A percentile compares a stretch with the other conserved stretches of the same genome.
phyloP scores from a whole-genome alignment of 2,329 filamentous ascomycete genomes.

The Simplicillium sp. region DNA sequence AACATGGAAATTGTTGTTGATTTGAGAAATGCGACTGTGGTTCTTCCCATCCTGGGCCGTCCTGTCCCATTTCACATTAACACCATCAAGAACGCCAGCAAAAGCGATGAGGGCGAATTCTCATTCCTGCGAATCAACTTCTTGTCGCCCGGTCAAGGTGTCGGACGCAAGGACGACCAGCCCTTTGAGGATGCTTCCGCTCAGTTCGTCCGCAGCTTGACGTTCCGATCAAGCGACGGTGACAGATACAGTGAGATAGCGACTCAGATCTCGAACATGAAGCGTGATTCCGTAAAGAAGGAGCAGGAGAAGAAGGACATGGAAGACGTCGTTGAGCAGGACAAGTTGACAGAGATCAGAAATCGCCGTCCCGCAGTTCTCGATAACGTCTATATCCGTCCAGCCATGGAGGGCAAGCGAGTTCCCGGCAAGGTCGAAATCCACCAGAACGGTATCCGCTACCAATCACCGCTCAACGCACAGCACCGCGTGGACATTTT shows the following conservation, averaged over 20 bases:
- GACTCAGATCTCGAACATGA: conserved; percentile 89
- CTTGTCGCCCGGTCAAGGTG: conserved; percentile 90
- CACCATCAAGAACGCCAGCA: conserved; percentile 98
- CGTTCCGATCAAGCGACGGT: conserved; percentile 84
- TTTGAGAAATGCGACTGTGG: conserved; percentile 77
- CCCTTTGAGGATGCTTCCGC: conserved; percentile 94
- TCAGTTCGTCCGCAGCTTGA: conserved; percentile 92
- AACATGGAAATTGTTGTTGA: conserved; percentile 88
- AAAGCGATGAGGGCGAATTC: conserved; percentile 91
- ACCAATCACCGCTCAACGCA: conserved; percentile 70
- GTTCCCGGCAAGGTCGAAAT: conserved; percentile 95
- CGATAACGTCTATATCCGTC: conserved; percentile 91
- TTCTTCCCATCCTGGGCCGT: conserved; percentile 93
- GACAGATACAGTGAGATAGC: conserved; percentile 85
- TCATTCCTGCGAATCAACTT: conserved; percentile 96
- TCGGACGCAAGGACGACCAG: conserved; percentile 93
- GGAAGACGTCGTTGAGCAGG: conserved; percentile 98
- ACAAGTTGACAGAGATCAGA: conserved; percentile 90
- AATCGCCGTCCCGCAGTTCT: conserved; percentile 86
- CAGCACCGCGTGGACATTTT: conserved; percentile 85
- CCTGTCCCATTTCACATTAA: conserved; percentile 96
- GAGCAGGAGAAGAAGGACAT: conserved; percentile 99
- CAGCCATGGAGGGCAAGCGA: conserved; percentile 92
- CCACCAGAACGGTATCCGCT: conserved; percentile 97
- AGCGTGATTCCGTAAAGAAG: conserved; percentile 82